Conservation (phyloP, 148 eudicot genomes). For the Rhododendron molle region DNA sequence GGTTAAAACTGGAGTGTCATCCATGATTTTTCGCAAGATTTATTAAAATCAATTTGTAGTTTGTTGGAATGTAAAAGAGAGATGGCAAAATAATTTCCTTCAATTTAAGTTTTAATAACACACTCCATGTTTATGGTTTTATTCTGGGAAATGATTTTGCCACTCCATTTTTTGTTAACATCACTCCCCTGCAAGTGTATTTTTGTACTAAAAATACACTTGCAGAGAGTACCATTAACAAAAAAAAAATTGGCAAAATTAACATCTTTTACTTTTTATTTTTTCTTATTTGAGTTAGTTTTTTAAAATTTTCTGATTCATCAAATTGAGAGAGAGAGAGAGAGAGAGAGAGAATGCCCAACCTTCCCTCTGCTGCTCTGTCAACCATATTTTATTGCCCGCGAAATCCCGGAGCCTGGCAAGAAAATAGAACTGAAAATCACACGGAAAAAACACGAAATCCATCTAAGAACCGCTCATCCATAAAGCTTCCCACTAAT, state of each 20-base stretch:
- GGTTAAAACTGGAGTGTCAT: too few species aligned
- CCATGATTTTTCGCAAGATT: too few species aligned
- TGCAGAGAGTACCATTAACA: too few species aligned
- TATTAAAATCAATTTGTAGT: too few species aligned
- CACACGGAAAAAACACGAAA: background rate
- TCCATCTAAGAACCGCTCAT: background rate
- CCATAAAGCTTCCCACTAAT: background rate
- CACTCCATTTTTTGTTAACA: too few species aligned
- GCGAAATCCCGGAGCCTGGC: background rate
- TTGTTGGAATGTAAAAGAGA: background rate
- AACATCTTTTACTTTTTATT: too few species aligned
- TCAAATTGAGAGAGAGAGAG: too few species aligned
- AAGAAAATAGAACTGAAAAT: background rate
- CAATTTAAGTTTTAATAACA: background rate
- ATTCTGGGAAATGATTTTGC: too few species aligned
- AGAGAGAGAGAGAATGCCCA: background rate
- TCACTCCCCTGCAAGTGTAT: too few species aligned
- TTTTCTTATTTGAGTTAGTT: background rate
- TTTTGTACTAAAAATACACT: too few species aligned
- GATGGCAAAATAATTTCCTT: background rate
- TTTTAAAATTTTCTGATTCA: background rate
- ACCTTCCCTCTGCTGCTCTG: background rate
- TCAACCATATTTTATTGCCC: background rate
- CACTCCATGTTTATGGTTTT: too few species aligned
- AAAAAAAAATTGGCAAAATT: too few species aligned